A percentile compares a stretch with the other conserved stretches of the same genome.
Evolutionary conservation across 2,329 filamentous ascomycete species (phyloP).

Genomic region (Penicillium sp.): DNA sequence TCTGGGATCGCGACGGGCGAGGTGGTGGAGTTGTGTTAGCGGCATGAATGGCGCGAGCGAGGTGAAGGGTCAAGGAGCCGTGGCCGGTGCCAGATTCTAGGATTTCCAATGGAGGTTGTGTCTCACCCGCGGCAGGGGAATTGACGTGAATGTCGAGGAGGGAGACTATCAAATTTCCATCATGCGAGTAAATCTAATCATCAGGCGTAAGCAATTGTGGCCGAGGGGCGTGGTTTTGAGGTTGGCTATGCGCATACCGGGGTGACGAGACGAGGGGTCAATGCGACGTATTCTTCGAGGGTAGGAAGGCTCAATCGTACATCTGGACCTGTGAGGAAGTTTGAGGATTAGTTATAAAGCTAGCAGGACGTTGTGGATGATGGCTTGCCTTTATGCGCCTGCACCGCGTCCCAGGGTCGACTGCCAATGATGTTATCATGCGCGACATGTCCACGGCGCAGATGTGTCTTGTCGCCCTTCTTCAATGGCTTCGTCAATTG

Average conservation of each 20-base stretch:
- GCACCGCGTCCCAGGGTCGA: slow-evolving; percentile 63
- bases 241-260: slow-evolving; percentile 60
- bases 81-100: slow-evolving; percentile 87
- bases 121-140: slow-evolving; percentile 41
- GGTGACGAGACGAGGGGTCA: slow-evolving; percentile 73
- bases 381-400: slow-evolving; percentile 57
- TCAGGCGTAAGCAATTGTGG: slow-evolving; percentile 24
- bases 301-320: slow-evolving; percentile 69
- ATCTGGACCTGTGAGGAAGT: slow-evolving; percentile 44
- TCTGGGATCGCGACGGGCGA: slow-evolving; percentile 46
- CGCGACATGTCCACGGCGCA: slow-evolving; percentile 45
- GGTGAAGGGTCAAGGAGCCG: slow-evolving; percentile 76
- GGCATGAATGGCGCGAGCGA: slow-evolving; percentile 76
- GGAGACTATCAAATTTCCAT: slow-evolving; percentile 76
- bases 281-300: slow-evolving; percentile 73
- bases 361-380: not conserved
- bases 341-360: slow-evolving; percentile 10
- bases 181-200: slow-evolving; percentile 71
- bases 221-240: slow-evolving; percentile 1
- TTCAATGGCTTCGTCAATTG: slow-evolving; percentile 52
- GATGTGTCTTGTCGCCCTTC: slow-evolving; percentile 43
- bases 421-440: slow-evolving; percentile 69
- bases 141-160: slow-evolving; percentile 75
- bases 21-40: slow-evolving; percentile 65
- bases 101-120: slow-evolving; percentile 67